Conservation (phyloP, 805 yeast genomes). For the Yarrowia deformans region DNA sequence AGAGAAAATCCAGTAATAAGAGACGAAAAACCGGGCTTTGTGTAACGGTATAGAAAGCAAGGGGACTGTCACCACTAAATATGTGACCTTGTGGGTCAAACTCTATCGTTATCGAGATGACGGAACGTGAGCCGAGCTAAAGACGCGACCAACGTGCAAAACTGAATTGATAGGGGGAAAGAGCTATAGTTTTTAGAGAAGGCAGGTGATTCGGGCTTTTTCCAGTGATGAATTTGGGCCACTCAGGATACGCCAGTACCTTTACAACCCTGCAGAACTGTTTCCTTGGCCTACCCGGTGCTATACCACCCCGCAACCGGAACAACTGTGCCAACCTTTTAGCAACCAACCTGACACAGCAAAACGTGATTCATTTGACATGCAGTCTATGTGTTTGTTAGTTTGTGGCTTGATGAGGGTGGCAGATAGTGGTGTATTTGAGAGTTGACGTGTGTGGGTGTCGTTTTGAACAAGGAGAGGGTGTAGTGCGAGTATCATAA, state of each 20-base stretch:
- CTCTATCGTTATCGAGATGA: conserved; percentile 36
- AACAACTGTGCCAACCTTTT: not conserved
- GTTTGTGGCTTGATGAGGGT: conserved; percentile 3
- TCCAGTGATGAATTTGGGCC: too few relatives aligned
- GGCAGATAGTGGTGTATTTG: not conserved
- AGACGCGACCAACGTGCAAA: conserved; percentile 13
- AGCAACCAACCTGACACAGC: conserved; percentile 2
- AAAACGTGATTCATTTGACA: conserved; percentile 6
- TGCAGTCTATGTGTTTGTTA: not conserved
- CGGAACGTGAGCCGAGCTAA: conserved; percentile 20
- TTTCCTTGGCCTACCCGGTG: too few relatives aligned
- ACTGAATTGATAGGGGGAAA: not conserved
- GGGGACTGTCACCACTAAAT: not conserved
- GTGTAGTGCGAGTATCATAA: too few relatives aligned
- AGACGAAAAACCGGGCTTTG: not conserved
- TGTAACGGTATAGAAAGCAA: not conserved
- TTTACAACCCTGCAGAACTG: too few relatives aligned
- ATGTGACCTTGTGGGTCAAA: conserved; percentile 38
- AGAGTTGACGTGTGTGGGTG: too few relatives aligned
- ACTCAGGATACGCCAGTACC: too few relatives aligned
- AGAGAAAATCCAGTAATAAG: not conserved
- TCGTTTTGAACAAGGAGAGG: too few relatives aligned
- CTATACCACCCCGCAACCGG: not conserved
- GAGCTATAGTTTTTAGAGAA: too few relatives aligned
- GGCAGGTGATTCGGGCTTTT: too few relatives aligned